Conservation (phyloP, 2,329 filamentous ascomycete species). For the Didymella pomorum region DNA sequence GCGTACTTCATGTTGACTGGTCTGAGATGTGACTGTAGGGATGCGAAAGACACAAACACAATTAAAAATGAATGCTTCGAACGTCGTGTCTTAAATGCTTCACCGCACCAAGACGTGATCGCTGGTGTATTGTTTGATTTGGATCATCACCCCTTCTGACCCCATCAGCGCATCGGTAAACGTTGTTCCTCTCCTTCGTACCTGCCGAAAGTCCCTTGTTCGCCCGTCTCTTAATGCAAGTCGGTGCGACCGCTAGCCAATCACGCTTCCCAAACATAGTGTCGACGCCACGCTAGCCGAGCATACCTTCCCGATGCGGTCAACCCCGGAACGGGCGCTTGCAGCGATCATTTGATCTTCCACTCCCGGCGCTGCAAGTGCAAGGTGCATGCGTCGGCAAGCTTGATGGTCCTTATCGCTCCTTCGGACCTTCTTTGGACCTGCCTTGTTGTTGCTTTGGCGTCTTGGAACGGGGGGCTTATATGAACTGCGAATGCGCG, state of each 20-base stretch:
- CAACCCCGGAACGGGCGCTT: conserved; percentile 18
- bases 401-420: conserved; percentile 20
- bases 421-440: conserved; percentile 12
- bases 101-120: background rate
- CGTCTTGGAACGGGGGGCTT: conserved; percentile 6
- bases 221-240: conserved; percentile 14
- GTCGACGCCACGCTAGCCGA: conserved; percentile 11
- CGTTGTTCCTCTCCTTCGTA: conserved; percentile 17
- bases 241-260: conserved; percentile 12
- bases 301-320: conserved; percentile 18
- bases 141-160: conserved; percentile 9
- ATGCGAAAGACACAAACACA: conserved; percentile 2
- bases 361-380: conserved; percentile 10
- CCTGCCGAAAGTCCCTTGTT: conserved; percentile 23
- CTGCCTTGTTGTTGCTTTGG: conserved; percentile 15
- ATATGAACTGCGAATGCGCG: conserved; percentile 15
- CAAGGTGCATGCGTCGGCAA: conserved; percentile 1
- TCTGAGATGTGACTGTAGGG: background rate
- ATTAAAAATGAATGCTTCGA: conserved; percentile 1
- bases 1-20: conserved; percentile 42
- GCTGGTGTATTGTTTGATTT: conserved; percentile 7
- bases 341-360: conserved; percentile 22
- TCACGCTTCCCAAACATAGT: conserved; percentile 7
- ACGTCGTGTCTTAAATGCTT: conserved; percentile 6
- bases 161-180: conserved; percentile 11